These are phyloP conservation scores for Phaeosphaeriaceae sp. DNA, from an alignment of 2,329 filamentous ascomycete species.

Conservation along the genomic window DNA sequence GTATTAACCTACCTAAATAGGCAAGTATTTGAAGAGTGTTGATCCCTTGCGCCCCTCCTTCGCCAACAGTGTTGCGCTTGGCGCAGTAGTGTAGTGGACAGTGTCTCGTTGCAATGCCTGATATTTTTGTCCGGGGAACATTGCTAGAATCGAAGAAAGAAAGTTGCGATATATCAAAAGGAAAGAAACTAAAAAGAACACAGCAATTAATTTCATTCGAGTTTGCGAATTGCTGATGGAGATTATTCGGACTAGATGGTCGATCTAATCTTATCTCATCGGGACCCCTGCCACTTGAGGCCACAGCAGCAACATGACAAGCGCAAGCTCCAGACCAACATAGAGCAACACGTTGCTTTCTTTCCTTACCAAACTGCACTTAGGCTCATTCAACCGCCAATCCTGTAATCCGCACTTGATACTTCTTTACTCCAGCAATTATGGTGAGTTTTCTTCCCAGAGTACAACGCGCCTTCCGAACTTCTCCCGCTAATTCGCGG, in stretches of 20 bases:
- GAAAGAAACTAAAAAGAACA: too few relatives aligned
- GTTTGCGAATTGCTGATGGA: not conserved
- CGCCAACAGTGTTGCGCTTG: too few relatives aligned
- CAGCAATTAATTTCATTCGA: too few relatives aligned
- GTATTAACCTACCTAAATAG: too few relatives aligned
- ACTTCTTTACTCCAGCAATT: not conserved
- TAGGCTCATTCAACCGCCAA: conserved; percentile 8
- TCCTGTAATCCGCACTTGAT: not conserved
- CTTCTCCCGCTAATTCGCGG: conserved; percentile 38
- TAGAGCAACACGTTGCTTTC: conserved; percentile 14
- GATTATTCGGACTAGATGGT: too few relatives aligned
- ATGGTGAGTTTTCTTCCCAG: conserved; percentile 31
- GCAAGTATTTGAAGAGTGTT: too few relatives aligned
- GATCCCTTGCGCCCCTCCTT: too few relatives aligned
- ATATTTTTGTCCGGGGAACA: too few relatives aligned
- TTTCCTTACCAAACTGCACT: conserved; percentile 7
- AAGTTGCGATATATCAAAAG: too few relatives aligned
- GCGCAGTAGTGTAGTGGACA: too few relatives aligned
- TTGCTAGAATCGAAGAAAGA: too few relatives aligned
- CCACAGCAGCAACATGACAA: conserved; percentile 38
- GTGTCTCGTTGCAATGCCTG: too few relatives aligned
- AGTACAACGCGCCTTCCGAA: conserved; percentile 26
- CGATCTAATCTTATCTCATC: conserved; percentile 44
- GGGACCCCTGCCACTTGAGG: conserved; percentile 40
- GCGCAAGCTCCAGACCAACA: conserved; percentile 29